A percentile compares a stretch with the other conserved stretches of the same genome.
Conservation (phyloP, 2,329 filamentous ascomycete genomes). For the Aspergillus fructus region DNA sequence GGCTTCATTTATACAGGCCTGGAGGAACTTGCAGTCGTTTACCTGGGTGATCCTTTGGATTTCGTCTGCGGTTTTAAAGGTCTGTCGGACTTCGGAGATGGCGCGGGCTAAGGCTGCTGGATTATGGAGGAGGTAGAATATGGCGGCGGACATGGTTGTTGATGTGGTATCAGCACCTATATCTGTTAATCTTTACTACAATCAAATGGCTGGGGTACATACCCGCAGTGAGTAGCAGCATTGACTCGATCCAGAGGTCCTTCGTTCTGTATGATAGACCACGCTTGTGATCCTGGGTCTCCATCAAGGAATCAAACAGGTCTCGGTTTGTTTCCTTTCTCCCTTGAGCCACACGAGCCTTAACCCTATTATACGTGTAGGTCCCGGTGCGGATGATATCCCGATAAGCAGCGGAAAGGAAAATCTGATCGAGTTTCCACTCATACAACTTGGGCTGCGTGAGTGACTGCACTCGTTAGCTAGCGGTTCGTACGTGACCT, state of each 20-base stretch:
- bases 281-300: background rate
- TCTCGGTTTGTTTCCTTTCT: no score
- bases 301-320: no score
- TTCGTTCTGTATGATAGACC: background rate
- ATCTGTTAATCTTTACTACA: no score
- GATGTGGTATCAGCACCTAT: slow-evolving; percentile 5
- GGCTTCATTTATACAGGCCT: slow-evolving; percentile 10
- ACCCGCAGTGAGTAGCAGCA: background rate
- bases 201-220: no score
- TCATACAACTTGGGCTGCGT: background rate
- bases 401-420: background rate
- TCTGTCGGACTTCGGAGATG: slow-evolving; percentile 33
- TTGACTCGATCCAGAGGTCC: slow-evolving; percentile 1
- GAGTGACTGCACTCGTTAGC: background rate
- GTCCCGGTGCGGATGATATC: background rate
- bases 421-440: background rate
- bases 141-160: background rate
- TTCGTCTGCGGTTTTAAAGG: slow-evolving; percentile 33
- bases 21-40: background rate
- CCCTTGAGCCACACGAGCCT: background rate
- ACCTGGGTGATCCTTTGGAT: slow-evolving; percentile 25
- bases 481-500: no score
- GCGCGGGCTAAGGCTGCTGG: background rate
- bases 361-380: background rate
- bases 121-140: slow-evolving; percentile 1